A percentile compares a stretch with the other conserved stretches of the same genome.
Conservation (phyloP, 2,329 filamentous ascomycete species). For the Xenoacremonium recifei region DNA sequence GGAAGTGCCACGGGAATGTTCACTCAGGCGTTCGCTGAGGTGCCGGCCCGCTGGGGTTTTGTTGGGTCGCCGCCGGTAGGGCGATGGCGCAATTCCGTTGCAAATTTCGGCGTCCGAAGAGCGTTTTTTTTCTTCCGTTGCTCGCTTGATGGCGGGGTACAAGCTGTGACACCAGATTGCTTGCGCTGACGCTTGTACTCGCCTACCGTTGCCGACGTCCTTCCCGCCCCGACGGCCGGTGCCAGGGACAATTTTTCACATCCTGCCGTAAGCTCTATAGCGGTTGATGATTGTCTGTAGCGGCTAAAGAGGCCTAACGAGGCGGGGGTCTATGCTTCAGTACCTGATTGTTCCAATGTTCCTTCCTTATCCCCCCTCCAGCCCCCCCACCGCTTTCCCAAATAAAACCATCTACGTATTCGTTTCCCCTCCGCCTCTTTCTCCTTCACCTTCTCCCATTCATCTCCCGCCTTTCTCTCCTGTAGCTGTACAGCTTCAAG, state of each 20-base stretch:
- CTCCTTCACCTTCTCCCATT: conserved; percentile 25
- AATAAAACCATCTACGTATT: conserved; percentile 26
- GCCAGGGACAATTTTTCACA: too few relatives aligned
- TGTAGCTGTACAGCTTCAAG: too few relatives aligned
- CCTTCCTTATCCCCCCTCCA: too few relatives aligned
- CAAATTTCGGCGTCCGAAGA: conserved; percentile 21
- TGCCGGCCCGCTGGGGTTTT: background rate
- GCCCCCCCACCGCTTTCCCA: conserved; percentile 22
- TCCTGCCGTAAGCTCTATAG: too few relatives aligned
- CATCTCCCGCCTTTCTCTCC: conserved; percentile 9
- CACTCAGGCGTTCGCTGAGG: background rate
- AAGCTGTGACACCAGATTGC: too few relatives aligned
- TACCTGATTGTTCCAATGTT: too few relatives aligned
- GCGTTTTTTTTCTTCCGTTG: conserved; percentile 16
- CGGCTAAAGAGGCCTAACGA: too few relatives aligned
- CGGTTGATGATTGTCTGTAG: too few relatives aligned
- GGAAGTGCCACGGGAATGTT: background rate
- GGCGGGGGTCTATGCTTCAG: too few relatives aligned
- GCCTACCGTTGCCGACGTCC: background rate
- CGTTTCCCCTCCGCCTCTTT: conserved; percentile 25
- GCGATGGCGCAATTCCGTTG: conserved; percentile 27
- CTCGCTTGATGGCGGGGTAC: background rate
- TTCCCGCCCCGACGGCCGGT: background rate
- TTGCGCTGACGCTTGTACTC: too few relatives aligned
- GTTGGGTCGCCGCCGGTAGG: conserved; percentile 9